Evolutionary conservation across 352 stramenopile genomes (phyloP), one percentile per base, ranked within the genome.

Genomic region (Pelagophyceae sp.): DNA sequence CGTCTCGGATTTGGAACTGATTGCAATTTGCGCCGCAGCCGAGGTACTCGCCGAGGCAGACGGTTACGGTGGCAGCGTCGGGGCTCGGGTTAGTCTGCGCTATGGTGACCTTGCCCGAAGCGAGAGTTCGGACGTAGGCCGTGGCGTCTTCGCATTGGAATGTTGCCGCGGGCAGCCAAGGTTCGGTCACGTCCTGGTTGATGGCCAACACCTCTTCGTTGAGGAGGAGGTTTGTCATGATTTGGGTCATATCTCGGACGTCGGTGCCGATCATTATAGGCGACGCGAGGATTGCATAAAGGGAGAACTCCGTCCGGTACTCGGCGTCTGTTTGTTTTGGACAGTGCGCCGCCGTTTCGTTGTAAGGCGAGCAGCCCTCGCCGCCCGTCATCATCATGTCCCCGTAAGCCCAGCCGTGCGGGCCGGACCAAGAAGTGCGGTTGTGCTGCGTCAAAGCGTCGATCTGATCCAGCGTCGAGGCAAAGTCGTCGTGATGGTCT

Each of bases 131-230:
- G 3, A 40, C 33, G 29, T 20, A 38, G 19, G 33, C 25, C 61
- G 6, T 5, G 54, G 11, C 15, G 11, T n/a, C 15, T 27, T n/a
- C 15, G 11, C 2, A 15, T 15, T 6, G 54, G 54, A 63, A 6
- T 29, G 20, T 63, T 2, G 54, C 54, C 54, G 54, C 15, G 61
- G 6, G 29, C 31, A n/a, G n/a, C n/a, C n/a, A n/a, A n/a, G n/a
- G n/a, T n/a, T n/a, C n/a, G n/a, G 61, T 31, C 5, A 27, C 31
- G 61, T 71, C 61, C 19, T 38, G 61, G 19, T 71, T 3, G 61
- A 71, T 38, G 29, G 61, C 61, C n/a, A 71, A 6, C 15, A 63
- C 19, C 61, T 71, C 61, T 27, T 37, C 29, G 33, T 71, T 71
- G 61, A 71, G 61, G 5, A 71, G 29, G 5, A 71, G 29, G 2